Conservation (phyloP, 176 grass and related monocot species). For the Avena insularis region DNA sequence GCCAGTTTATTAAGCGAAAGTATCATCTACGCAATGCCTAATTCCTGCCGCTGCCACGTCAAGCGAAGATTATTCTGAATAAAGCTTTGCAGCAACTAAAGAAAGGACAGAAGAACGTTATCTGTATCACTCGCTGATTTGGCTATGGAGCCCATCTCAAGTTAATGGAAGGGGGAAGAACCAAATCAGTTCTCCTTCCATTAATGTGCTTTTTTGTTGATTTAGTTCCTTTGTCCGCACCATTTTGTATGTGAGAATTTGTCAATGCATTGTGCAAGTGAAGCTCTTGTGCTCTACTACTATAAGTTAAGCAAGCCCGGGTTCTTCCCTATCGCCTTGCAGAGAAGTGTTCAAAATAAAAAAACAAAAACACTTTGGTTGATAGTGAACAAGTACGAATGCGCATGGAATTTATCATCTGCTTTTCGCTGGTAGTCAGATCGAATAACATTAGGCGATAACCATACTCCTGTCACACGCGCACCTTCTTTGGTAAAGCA, state of each 20-base stretch:
- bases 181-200: background rate
- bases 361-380: background rate
- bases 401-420: background rate
- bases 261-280: background rate
- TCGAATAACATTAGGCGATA: no score
- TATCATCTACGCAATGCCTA: conserved; percentile 19
- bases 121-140: conserved; percentile 7
- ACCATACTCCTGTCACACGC: no score
- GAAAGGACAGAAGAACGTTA: background rate
- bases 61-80: conserved; percentile 8
- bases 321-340: background rate
- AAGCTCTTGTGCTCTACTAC: background rate
- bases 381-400: background rate
- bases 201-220: background rate
- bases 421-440: background rate
- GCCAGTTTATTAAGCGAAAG: conserved; percentile 27
- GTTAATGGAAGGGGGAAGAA: background rate
- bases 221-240: background rate
- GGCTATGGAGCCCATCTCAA: background rate
- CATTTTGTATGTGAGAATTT: background rate
- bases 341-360: background rate
- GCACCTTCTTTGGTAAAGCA: no score
- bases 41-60: conserved; percentile 23
- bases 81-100: conserved; percentile 15
- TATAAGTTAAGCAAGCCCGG: background rate